phyloP scores from a whole-genome alignment of 805 yeast species.

The Blastobotrys mokoenaii region DNA sequence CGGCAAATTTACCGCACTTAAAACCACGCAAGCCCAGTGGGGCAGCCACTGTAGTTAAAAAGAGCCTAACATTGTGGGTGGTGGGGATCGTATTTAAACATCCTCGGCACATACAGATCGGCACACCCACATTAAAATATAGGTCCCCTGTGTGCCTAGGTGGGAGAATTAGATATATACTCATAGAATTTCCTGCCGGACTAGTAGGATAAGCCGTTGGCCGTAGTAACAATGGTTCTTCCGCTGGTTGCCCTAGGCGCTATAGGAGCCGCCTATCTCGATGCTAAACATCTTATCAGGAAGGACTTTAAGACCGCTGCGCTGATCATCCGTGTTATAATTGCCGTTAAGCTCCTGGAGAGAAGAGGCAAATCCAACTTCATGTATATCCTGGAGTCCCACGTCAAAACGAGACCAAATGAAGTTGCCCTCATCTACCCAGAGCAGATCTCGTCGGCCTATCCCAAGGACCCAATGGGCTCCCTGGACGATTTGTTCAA shows the following conservation, averaged over 20 bases:
- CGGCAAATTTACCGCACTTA: too few relatives aligned
- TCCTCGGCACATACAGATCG: too few relatives aligned
- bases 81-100: too few relatives aligned
- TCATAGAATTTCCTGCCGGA: too few relatives aligned
- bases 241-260: conserved; percentile 14
- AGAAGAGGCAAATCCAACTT: conserved; percentile 37
- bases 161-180: too few relatives aligned
- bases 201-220: too few relatives aligned
- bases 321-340: conserved; percentile 22
- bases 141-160: too few relatives aligned
- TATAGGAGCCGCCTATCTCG: conserved; percentile 35
- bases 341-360: conserved; percentile 35
- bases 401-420: conserved; percentile 43
- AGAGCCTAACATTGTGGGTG: too few relatives aligned
- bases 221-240: too few relatives aligned
- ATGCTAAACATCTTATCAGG: conserved; percentile 36
- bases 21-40: too few relatives aligned
- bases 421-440: conserved; percentile 58
- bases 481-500: conserved; percentile 44
- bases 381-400: conserved; percentile 62
- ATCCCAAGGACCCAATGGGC: conserved; percentile 32
- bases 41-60: too few relatives aligned
- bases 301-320: conserved; percentile 48
- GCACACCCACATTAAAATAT: too few relatives aligned
- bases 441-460: conserved; percentile 23